phyloP scores from a whole-genome alignment of 116 monocot species.

The Posidonia oceanica region DNA sequence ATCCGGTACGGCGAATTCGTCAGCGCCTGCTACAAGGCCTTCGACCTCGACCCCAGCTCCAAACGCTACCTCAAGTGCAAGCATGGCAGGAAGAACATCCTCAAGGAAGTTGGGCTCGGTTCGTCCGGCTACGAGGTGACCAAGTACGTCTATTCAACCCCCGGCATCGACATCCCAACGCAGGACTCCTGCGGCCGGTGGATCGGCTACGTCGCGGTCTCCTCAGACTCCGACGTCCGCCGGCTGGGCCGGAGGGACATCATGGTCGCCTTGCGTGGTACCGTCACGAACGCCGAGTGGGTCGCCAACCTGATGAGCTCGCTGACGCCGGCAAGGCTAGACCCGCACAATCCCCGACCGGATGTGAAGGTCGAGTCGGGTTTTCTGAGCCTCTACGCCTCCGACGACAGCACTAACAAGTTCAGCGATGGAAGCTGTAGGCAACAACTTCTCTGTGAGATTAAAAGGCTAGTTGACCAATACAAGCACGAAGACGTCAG shows the following conservation, averaged over 20 bases:
- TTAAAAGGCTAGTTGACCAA: too few species aligned
- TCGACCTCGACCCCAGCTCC: slow-evolving; percentile 60
- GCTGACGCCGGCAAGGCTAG: too few species aligned
- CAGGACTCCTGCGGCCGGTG: slow-evolving; percentile 34
- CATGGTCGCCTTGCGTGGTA: slow-evolving; percentile 68
- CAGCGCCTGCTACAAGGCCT: slow-evolving; percentile 57
- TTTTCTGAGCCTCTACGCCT: too few species aligned
- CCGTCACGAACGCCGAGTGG: slow-evolving; percentile 68
- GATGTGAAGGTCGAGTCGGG: too few species aligned
- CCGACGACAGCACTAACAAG: too few species aligned
- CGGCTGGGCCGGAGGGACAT: slow-evolving; percentile 62
- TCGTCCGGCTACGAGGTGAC: slow-evolving; percentile 49
- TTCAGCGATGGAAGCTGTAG: too few species aligned
- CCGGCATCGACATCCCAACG: slow-evolving; percentile 33
- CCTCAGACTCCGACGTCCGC: slow-evolving; percentile 25
- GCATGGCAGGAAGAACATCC: slow-evolving; percentile 36
- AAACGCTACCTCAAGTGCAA: slow-evolving; percentile 72
- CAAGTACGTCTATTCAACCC: slow-evolving; percentile 70
- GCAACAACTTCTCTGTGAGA: too few species aligned
- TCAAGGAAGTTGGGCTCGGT: slow-evolving; percentile 29
- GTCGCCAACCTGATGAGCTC: slow-evolving; percentile 76
- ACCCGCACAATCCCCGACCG: too few species aligned
- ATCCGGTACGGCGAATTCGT: slow-evolving; percentile 73
- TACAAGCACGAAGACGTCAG: too few species aligned
- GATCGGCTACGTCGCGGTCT: slow-evolving; percentile 80